These are phyloP conservation scores for Aspergillus sp. DNA, from an alignment of 2,329 filamentous ascomycete genomes.

Conservation along the genomic window DNA sequence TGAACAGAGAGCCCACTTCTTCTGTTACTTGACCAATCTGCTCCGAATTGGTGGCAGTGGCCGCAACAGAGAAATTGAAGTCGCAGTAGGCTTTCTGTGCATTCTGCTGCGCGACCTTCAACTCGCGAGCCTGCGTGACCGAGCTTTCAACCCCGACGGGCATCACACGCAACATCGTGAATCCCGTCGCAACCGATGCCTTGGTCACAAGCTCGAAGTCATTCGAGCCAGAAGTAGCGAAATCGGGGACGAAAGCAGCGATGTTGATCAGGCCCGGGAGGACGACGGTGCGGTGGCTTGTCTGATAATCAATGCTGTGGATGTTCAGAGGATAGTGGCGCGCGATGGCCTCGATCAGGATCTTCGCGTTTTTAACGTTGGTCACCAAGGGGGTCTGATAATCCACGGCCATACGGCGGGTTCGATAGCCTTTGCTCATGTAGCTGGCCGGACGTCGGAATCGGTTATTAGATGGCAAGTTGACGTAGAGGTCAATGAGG, in stretches of 20 bases:
- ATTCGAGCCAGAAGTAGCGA: conserved; percentile 53
- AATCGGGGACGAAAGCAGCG: conserved; percentile 68
- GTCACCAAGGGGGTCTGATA: conserved; percentile 95
- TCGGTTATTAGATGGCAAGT: conserved; percentile 95
- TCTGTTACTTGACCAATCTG: conserved; percentile 63
- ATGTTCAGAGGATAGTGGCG: conserved; percentile 80
- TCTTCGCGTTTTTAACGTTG: conserved; percentile 98
- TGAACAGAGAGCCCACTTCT: conserved; percentile 71
- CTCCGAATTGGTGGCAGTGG: conserved; percentile 62
- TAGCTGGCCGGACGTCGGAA: conserved; percentile 95
- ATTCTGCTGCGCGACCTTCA: conserved; percentile 64
- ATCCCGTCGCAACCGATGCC: conserved; percentile 64
- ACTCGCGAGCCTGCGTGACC: conserved; percentile 61
- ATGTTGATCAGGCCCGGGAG: conserved; percentile 70
- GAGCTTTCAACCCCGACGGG: conserved; percentile 63
- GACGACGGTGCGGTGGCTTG: conserved; percentile 67
- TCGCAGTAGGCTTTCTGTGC: conserved; percentile 62
- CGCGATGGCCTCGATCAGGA: conserved; percentile 86
- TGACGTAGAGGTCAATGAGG: conserved; percentile 97
- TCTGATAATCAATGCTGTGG: conserved; percentile 78
- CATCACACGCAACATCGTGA: conserved; percentile 73
- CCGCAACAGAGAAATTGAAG: conserved; percentile 70
- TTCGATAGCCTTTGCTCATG: conserved; percentile 96
- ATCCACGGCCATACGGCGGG: conserved; percentile 94
- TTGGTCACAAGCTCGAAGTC: conserved; percentile 63